These are phyloP conservation scores for Capillidium heterosporum DNA, from an alignment of 371 early-diverging fungal species.

Conservation along the genomic window DNA sequence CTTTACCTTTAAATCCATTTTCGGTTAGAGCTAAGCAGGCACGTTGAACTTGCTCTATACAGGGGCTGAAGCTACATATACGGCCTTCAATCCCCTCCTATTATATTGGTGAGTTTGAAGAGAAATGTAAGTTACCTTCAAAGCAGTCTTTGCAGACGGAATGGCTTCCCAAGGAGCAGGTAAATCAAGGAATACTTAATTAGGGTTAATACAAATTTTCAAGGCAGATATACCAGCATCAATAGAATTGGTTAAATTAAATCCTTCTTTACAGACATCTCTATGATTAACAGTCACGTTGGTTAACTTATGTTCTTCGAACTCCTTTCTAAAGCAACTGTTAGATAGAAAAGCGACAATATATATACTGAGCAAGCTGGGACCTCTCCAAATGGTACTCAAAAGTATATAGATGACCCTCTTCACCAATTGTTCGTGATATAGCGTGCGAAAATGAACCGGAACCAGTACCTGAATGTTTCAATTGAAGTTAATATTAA, in stretches of 20 bases:
- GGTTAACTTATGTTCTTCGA: conserved; percentile 52
- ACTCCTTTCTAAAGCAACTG: conserved; percentile 30
- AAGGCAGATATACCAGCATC: conserved; percentile 35
- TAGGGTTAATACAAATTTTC: background rate
- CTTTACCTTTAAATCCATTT: conserved; percentile 54
- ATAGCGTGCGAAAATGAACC: conserved; percentile 92
- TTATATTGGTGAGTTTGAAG: background rate
- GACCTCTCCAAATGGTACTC: conserved; percentile 82
- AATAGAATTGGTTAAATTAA: conserved; percentile 46
- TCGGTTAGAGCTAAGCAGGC: conserved; percentile 56
- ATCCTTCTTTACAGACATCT: conserved; percentile 85
- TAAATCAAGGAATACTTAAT: conserved; percentile 78
- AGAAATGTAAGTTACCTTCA: conserved; percentile 22
- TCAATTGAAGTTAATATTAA: background rate
- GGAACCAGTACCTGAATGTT: conserved; percentile 61
- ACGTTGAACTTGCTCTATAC: conserved; percentile 84
- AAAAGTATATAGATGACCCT: conserved; percentile 77
- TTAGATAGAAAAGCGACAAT: background rate
- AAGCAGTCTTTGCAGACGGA: conserved; percentile 55
- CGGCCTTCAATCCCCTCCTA: conserved; percentile 46
- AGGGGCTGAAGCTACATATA: conserved; percentile 87
- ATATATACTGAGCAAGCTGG: conserved; percentile 23
- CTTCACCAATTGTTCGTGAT: conserved; percentile 67
- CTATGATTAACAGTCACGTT: conserved; percentile 48
- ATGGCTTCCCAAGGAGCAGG: conserved; percentile 95